These are phyloP conservation scores for Pseudisothecium myosuroides DNA, from an alignment of 225 moss, liverwort and hornwort species.

Conservation along the genomic window DNA sequence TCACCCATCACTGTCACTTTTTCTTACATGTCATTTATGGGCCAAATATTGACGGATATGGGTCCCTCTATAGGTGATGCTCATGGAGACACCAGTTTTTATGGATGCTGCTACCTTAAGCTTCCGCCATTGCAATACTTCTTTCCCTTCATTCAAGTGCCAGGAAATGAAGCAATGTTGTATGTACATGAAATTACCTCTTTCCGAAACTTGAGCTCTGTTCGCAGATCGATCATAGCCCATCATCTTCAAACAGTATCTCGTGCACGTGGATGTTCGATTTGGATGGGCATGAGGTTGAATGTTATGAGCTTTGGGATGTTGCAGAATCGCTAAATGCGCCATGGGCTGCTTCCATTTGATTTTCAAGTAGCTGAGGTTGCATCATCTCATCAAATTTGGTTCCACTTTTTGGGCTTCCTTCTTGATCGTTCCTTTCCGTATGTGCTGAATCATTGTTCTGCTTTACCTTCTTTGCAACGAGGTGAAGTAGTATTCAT, in stretches of 20 bases:
- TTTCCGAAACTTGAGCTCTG: neutral
- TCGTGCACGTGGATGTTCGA: too few species aligned
- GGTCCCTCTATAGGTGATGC: too few species aligned
- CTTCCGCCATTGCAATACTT: neutral
- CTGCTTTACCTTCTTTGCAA: neutral
- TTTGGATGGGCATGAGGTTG: neutral
- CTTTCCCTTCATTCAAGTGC: neutral
- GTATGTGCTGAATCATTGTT: too few species aligned
- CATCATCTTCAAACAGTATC: neutral
- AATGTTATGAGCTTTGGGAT: too few species aligned
- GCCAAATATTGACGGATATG: too few species aligned
- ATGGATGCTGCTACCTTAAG: too few species aligned
- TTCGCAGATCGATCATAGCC: neutral
- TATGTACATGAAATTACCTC: neutral
- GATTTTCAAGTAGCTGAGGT: neutral
- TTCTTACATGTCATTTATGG: too few species aligned
- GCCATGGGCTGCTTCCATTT: neutral
- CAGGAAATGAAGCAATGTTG: neutral
- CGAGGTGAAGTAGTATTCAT: neutral
- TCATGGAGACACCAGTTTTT: too few species aligned
- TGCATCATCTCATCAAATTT: neutral
- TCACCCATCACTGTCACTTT: too few species aligned
- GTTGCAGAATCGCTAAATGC: neutral
- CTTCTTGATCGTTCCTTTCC: neutral
- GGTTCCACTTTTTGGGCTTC: neutral